Evolutionary conservation across 1,139 yeast species (phyloP).

Genomic region (Hanseniaspora sp.): DNA sequence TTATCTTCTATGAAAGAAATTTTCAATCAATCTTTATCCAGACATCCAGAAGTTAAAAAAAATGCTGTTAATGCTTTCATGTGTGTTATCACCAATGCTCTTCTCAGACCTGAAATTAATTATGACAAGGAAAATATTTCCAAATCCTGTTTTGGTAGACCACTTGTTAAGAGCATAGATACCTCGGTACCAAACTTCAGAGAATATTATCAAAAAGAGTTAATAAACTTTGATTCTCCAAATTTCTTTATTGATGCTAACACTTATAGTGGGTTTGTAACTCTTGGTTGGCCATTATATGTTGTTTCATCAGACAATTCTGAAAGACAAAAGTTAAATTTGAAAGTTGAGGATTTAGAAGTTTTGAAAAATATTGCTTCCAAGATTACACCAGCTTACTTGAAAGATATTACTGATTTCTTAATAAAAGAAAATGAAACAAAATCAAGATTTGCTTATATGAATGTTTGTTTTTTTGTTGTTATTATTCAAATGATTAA

Average conservation of each 20-base stretch:
- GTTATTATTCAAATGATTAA: constrained; percentile 39
- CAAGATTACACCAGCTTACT: constrained; percentile 47
- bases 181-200: constrained; percentile 35
- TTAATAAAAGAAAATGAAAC: constrained; percentile 59
- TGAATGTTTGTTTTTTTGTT: constrained; percentile 45
- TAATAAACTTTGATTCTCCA: constrained; percentile 42
- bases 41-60: constrained; percentile 64
- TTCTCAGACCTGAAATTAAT: constrained; percentile 42
- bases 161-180: constrained; percentile 35
- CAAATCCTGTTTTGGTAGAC: constrained; percentile 35
- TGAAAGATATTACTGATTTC: constrained; percentile 40
- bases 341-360: constrained; percentile 34
- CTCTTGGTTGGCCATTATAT: constrained; percentile 55
- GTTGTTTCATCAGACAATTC: constrained; percentile 30
- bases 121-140: constrained; percentile 42
- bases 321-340: constrained; percentile 27
- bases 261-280: constrained; percentile 58
- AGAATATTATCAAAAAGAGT: constrained; percentile 41
- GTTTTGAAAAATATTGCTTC: constrained; percentile 39
- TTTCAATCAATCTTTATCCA: constrained; percentile 45
- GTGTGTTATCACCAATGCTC: constrained; percentile 43
- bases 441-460: constrained; percentile 49
- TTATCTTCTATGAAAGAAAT: constrained; percentile 34
- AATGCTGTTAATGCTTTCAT: constrained; percentile 55
- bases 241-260: constrained; percentile 48